Base-by-base conservation (phyloP, 768 basidiomycete species). In the Russula virescens region DNA sequence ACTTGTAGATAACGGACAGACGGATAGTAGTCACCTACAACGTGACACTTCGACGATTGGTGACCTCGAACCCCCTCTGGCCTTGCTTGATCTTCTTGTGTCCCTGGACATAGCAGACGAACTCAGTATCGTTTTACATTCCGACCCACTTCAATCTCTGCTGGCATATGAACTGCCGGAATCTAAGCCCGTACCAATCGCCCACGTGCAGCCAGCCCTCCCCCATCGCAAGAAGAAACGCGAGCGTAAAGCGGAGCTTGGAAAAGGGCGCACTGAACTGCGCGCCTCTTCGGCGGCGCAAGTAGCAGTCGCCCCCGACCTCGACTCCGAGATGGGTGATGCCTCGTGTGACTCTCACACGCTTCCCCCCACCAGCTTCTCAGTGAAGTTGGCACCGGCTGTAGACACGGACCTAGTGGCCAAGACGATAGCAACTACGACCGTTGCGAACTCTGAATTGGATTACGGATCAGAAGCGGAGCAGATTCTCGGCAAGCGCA, bases 51-150 rank as follows among this genome's bases (percentile, higher is more conserved):
- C 19, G n/a, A 23, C 53, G 13, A 71, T 88, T 19, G 91, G 92
- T 25, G 83, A 91, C 68, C 80, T 95, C 25, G 94, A 95, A 72
- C 85, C 89, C 1, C 79, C 86, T 3, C 65, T 87, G 2, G 75
- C 79, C 1, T 68, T 82, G 8, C 75, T 94, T 1, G 75, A 82
- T 16, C 77, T 87, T 31, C 80, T 89, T 26, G 70, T 79, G 14
- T 84, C 82, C 19, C 71, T 70, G n/a, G 79, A 83, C 28, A 80
- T 91, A 53, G 75, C 80, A 61, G 77, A 81, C 9, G 79, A 80
- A 16, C 72, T 82, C 21, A 81, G 82, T 53, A 73, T 89, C 63
- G 69, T 85, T 45, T 73, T 91, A 6, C 74, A 80, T 51, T 72
- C 79, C 2, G 78, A 82, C 25, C 88, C 90, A 0, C 72, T 95